These are phyloP conservation scores for Cyclotella distinguenda DNA, from an alignment of 108 stramenopile species.

Conservation along the genomic window DNA sequence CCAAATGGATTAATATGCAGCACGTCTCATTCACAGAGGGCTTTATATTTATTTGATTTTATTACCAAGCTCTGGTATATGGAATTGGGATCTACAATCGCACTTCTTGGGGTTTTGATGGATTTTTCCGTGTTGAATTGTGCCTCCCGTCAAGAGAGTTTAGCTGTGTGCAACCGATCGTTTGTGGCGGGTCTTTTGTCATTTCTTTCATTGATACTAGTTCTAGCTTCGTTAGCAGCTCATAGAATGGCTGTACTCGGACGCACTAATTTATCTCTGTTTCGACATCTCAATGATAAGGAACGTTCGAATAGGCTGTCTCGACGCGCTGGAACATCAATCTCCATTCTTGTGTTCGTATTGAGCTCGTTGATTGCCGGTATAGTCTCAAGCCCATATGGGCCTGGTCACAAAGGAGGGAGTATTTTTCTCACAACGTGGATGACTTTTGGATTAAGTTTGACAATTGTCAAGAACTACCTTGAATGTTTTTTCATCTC, in stretches of 20 bases:
- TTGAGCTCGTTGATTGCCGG: not conserved
- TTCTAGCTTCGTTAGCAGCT: not conserved
- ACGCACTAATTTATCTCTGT: not conserved
- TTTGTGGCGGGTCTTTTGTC: not conserved
- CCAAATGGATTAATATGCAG: not conserved
- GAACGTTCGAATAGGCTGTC: constrained; percentile 4
- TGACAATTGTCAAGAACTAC: not conserved
- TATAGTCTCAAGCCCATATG: constrained; percentile 2
- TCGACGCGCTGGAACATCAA: not conserved
- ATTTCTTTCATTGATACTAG: not conserved
- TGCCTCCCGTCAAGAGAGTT: not conserved
- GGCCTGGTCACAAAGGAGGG: constrained; percentile 1
- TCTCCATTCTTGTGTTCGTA: not conserved
- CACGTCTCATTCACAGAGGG: not conserved
- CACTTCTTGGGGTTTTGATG: not conserved
- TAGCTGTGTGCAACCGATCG: not conserved
- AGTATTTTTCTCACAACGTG: constrained; percentile 6
- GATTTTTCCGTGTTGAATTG: constrained; percentile 1
- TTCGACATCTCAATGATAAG: not conserved
- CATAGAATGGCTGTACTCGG: not conserved
- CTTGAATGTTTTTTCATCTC: constrained; percentile 2
- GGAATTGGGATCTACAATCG: not conserved
- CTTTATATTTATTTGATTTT: not conserved
- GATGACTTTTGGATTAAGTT: constrained; percentile 9
- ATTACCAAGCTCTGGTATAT: constrained; percentile 11